phyloP scores from a whole-genome alignment of 2,329 filamentous ascomycete species.

The Apiospora koreana region DNA sequence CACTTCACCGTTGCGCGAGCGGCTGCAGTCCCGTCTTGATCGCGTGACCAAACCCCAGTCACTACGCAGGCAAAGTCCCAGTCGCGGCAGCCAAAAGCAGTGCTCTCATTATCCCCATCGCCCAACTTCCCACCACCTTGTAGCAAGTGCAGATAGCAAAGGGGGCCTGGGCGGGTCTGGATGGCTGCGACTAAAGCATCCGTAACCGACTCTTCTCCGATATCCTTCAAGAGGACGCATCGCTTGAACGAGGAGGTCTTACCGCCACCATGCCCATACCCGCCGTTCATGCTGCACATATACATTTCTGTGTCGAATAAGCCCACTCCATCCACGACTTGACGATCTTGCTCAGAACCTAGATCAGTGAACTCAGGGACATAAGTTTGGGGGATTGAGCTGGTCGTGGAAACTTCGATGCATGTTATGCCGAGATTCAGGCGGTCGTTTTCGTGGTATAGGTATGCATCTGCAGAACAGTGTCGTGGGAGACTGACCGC shows the following conservation, averaged over 20 bases:
- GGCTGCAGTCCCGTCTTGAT: slow-evolving; percentile 46
- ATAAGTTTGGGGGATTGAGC: not conserved
- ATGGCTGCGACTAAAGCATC: slow-evolving; percentile 46
- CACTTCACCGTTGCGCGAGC: slow-evolving; percentile 45
- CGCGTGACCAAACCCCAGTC: slow-evolving; percentile 61
- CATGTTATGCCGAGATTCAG: slow-evolving; percentile 53
- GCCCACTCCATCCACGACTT: slow-evolving; percentile 46
- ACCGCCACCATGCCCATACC: slow-evolving; percentile 54
- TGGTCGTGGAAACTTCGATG: slow-evolving; percentile 39
- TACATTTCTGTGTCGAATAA: slow-evolving; percentile 64
- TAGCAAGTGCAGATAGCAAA: slow-evolving; percentile 64
- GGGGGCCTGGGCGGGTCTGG: slow-evolving; percentile 46
- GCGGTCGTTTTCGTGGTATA: slow-evolving; percentile 49
- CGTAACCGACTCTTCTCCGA: slow-evolving; percentile 37
- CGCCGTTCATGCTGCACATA: slow-evolving; percentile 59
- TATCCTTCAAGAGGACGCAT: slow-evolving; percentile 58
- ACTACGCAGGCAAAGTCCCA: slow-evolving; percentile 67
- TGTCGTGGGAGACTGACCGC: slow-evolving; percentile 40
- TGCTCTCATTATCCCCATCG: slow-evolving; percentile 44
- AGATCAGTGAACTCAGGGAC: slow-evolving; percentile 17
- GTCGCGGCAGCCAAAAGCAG: slow-evolving; percentile 63
- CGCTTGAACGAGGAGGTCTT: slow-evolving; percentile 68
- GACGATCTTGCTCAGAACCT: slow-evolving; percentile 33
- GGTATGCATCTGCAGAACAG: slow-evolving; percentile 55
- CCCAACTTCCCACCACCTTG: slow-evolving; percentile 57